A percentile compares a stretch with the other conserved stretches of the same genome.
Evolutionary conservation across 129 eudicot species (phyloP).

Genomic region (Flaveria trinervia): DNA sequence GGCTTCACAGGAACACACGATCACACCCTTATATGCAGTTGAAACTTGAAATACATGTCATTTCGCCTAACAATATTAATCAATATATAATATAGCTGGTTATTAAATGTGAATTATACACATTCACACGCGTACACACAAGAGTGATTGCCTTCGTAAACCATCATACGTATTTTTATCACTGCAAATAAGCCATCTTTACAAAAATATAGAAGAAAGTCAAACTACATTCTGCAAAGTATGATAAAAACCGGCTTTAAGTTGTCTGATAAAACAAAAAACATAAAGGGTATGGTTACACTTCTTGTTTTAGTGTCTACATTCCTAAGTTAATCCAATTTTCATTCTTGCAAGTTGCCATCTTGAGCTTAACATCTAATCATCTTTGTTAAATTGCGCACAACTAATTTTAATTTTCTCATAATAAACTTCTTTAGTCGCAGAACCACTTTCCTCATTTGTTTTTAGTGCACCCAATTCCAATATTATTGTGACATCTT

Average conservation of each 20-base stretch:
- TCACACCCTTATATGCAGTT: background rate
- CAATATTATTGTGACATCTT: background rate
- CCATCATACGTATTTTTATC: background rate
- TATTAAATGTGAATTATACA: background rate
- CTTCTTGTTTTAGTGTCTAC: background rate
- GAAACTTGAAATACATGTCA: background rate
- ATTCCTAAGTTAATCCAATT: background rate
- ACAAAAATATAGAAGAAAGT: background rate
- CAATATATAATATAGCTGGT: background rate
- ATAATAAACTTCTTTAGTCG: background rate
- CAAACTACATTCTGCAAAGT: background rate
- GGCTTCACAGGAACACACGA: background rate
- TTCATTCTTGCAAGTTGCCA: constrained; percentile 15
- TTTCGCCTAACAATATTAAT: background rate
- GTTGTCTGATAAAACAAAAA: background rate
- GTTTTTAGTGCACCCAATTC: background rate
- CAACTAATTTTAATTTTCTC: background rate
- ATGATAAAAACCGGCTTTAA: background rate
- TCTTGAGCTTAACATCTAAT: background rate
- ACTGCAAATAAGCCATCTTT: constrained; percentile 3
- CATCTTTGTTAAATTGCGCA: background rate
- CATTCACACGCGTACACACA: background rate
- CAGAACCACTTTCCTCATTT: background rate
- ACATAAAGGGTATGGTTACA: background rate
- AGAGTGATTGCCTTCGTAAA: constrained; percentile 11